Evolutionary conservation across 768 basidiomycete species (phyloP), one percentile per base, ranked within the genome.

Genomic region (Pleurotus tuber-regium): DNA sequence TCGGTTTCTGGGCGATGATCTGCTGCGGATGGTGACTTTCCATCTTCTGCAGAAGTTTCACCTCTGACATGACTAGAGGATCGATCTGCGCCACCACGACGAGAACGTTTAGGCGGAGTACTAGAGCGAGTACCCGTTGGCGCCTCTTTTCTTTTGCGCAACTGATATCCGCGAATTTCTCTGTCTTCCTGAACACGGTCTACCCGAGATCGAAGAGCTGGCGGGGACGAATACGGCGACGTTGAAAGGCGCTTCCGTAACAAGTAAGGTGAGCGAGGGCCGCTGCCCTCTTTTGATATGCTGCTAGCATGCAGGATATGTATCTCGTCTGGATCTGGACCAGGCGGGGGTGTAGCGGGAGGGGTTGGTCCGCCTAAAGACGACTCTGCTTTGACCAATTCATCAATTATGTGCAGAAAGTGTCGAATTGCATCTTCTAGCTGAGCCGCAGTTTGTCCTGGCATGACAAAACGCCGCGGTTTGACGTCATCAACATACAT

Each of bases 401-500:
- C 42, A 19, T 52, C 56, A 12, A 57, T 21, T 28, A 58, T 25
- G 28, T 35, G 42, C 2, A 60, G 25, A 43, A 62, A 58, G 23
- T 9, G 4, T 18, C 50, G 43, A 24, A 60, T 48, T 18, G 52
- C 55, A 23, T n/a, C 30, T 24, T 51, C 36, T 31, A 63, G 52
- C 14, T 51, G 52, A 25, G 57, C 50, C 16, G 53, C 24, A 11
- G 54, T 54, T 40, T 60, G 59, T 12, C 52, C 50, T 8, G 62
- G 62, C 51, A 61, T 56, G 26, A 61, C 57, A 40, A 61, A 63
- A 12, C 62, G 55, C 18, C 30, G 56, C 4, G 55, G 56, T 6
- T 18, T 21, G 28, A 19, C 1, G 28, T 16, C 24, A 24, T 28
- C 23, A 18, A 29, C 35, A 14, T 54, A 30, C 14, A 8, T 29